Conservation (phyloP, 495 filamentous ascomycete species). For the Pseudevernia furfuracea region DNA sequence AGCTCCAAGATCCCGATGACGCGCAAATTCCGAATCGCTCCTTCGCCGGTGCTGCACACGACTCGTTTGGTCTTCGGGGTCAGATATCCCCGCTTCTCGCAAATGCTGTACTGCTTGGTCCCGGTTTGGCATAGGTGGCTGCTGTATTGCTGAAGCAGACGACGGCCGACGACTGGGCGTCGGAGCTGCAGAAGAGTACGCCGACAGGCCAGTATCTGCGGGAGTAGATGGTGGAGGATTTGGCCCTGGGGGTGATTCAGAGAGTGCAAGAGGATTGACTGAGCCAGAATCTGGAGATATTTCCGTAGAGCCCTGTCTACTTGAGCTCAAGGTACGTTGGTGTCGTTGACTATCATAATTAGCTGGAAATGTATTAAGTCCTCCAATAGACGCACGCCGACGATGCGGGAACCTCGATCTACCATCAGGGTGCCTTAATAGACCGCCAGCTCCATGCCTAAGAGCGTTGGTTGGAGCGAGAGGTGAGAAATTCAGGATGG, state of each 20-base stretch:
- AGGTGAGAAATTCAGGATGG: conserved; percentile 49
- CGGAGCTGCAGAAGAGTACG: conserved; percentile 49
- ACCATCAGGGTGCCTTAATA: conserved; percentile 35
- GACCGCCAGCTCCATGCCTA: conserved; percentile 34
- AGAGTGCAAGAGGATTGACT: conserved; percentile 37
- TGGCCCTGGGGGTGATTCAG: conserved; percentile 55
- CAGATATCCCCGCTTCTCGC: conserved; percentile 20
- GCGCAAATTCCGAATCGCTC: conserved; percentile 56
- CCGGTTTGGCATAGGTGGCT: conserved; percentile 13
- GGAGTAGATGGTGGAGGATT: conserved; percentile 63
- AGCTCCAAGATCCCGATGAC: conserved; percentile 52
- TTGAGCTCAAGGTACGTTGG: conserved; percentile 33
- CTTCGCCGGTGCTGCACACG: conserved; percentile 46
- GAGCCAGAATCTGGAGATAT: conserved; percentile 18
- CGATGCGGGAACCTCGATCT: conserved; percentile 47
- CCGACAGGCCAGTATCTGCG: conserved; percentile 53
- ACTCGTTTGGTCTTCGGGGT: conserved; percentile 29
- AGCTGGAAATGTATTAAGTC: conserved; percentile 33
- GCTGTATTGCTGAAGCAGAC: conserved; percentile 39
- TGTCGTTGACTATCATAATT: conserved; percentile 46
- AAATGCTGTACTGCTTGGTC: conserved; percentile 16
- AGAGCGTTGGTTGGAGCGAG: conserved; percentile 49
- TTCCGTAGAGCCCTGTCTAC: conserved; percentile 14
- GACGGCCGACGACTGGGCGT: conserved; percentile 50
- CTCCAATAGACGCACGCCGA: conserved; percentile 45